phyloP scores from a whole-genome alignment of 2,329 filamentous ascomycete genomes.

The Xylaria sp. region DNA sequence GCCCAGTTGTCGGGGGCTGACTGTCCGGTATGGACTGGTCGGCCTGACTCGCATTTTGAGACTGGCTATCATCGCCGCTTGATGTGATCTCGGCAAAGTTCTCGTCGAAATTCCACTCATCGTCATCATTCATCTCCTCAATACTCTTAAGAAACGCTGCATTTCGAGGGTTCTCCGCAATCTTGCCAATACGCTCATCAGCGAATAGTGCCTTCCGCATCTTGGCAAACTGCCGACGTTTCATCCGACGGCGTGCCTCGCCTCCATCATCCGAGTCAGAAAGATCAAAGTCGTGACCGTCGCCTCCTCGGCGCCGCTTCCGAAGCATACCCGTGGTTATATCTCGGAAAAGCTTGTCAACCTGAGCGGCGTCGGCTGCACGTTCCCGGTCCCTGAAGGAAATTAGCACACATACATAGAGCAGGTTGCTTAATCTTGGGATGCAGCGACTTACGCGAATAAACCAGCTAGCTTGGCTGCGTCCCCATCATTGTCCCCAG shows the following conservation, averaged over 20 bases:
- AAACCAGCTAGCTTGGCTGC: slow-evolving; percentile 85
- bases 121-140: slow-evolving; percentile 80
- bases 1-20: slow-evolving; percentile 58
- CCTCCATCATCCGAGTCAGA: slow-evolving; percentile 92
- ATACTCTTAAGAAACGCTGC: slow-evolving; percentile 90
- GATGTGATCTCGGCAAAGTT: slow-evolving; percentile 58
- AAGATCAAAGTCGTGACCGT: slow-evolving; percentile 78
- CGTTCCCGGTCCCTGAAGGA: slow-evolving; percentile 77
- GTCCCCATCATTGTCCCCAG: slow-evolving; percentile 78
- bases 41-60: slow-evolving; percentile 47
- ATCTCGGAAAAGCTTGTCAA: slow-evolving; percentile 92
- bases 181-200: slow-evolving; percentile 90
- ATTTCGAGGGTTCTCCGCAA: slow-evolving; percentile 89
- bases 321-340: slow-evolving; percentile 89
- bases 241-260: slow-evolving; percentile 80
- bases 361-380: slow-evolving; percentile 82
- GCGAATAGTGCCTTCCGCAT: slow-evolving; percentile 90
- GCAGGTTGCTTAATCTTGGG: neutral
- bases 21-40: slow-evolving; percentile 61
- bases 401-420: slow-evolving; percentile 16
- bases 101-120: slow-evolving; percentile 80
- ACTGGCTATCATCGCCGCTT: slow-evolving; percentile 53
- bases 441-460: slow-evolving; percentile 76
- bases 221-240: slow-evolving; percentile 87
- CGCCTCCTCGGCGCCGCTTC: slow-evolving; percentile 72